phyloP scores from a whole-genome alignment of 768 basidiomycete species.

The Lactarius tabidus region DNA sequence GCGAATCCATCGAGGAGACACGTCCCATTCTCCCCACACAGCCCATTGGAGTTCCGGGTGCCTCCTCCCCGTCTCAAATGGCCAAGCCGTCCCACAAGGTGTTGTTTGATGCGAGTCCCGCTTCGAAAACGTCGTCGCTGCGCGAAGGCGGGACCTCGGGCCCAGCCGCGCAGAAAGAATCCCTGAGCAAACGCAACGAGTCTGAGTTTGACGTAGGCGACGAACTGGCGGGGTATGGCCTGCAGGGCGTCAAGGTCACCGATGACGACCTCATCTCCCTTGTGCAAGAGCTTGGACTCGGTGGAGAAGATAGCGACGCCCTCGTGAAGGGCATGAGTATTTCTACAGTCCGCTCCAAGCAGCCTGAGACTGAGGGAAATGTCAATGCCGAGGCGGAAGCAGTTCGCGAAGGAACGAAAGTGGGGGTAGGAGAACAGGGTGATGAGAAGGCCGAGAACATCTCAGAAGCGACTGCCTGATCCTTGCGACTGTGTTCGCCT shows the following conservation, averaged over 20 bases:
- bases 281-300: conserved; percentile 71
- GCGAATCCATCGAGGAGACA: conserved; percentile 55
- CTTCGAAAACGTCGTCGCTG: conserved; percentile 31
- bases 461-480: conserved; percentile 12
- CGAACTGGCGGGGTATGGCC: conserved; percentile 62
- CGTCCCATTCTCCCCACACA: conserved; percentile 49
- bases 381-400: neutral
- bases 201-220: conserved; percentile 62
- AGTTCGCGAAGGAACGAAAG: conserved; percentile 2
- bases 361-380: conserved; percentile 10
- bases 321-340: conserved; percentile 60
- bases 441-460: neutral
- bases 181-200: conserved; percentile 43
- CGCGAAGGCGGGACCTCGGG: conserved; percentile 2
- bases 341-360: conserved; percentile 23
- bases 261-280: conserved; percentile 68
- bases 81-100: conserved; percentile 64
- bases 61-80: conserved; percentile 70
- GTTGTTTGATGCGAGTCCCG: conserved; percentile 42
- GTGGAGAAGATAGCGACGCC: conserved; percentile 72
- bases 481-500: neutral
- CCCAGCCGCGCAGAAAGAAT: conserved; percentile 29
- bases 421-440: neutral
- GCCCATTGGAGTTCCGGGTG: conserved; percentile 80
- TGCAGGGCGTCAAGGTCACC: conserved; percentile 75